Conservation (phyloP, 305 asterid species). For the Plantago coronopus region DNA sequence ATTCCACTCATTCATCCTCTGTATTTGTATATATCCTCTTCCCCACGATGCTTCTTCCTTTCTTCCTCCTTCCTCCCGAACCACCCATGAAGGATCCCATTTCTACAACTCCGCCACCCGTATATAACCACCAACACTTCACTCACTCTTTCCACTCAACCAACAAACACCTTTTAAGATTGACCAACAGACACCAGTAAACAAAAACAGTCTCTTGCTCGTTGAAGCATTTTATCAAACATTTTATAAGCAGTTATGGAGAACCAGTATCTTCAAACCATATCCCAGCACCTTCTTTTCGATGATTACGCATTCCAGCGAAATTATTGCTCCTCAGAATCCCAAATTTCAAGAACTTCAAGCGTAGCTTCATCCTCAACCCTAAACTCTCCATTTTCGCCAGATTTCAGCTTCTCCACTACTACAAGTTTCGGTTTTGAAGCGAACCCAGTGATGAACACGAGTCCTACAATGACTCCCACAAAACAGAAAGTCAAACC, state of each 20-base stretch:
- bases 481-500: conserved; percentile 25
- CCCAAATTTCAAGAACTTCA: conserved; percentile 29
- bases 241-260: conserved; percentile 12
- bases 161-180: neutral
- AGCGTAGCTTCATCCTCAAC: conserved; percentile 9
- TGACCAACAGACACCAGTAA: neutral
- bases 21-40: conserved; percentile 4
- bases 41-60: neutral
- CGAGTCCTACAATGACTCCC: neutral
- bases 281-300: conserved; percentile 46
- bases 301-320: conserved; percentile 35
- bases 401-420: conserved; percentile 13
- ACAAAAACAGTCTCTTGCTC: neutral
- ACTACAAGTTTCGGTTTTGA: conserved; percentile 21
- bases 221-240: neutral
- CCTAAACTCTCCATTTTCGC: neutral
- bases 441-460: conserved; percentile 14
- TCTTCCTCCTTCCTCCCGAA: neutral
- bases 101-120: neutral
- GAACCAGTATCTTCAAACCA: conserved; percentile 36
- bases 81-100: conserved; percentile 1
- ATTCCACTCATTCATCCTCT: neutral
- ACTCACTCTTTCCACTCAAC: conserved; percentile 11
- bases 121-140: neutral
- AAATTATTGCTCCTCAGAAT: conserved; percentile 22